Evolutionary conservation across 1,284 basidiomycete genomes (phyloP).

Genomic region (Sporisorium iseilematis-ciliati): DNA sequence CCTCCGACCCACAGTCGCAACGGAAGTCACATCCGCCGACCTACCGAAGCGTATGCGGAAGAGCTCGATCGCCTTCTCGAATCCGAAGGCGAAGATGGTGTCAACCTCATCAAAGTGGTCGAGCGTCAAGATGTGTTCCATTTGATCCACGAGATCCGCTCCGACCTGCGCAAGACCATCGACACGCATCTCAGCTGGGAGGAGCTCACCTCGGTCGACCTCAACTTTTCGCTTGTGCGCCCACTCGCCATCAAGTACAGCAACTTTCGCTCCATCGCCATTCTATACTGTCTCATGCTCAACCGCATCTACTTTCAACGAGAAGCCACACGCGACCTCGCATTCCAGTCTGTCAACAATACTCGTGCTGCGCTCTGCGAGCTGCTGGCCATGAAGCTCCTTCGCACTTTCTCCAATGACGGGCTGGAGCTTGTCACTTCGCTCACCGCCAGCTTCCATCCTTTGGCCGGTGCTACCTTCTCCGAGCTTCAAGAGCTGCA

Average conservation of each 20-base stretch:
- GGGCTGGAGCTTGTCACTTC: constrained; percentile 80
- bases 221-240: constrained; percentile 63
- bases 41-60: constrained; percentile 34
- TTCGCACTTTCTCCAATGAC: constrained; percentile 73
- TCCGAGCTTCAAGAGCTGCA: constrained; percentile 40
- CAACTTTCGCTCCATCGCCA: constrained; percentile 71
- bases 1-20: constrained; percentile 7
- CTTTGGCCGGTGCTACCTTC: constrained; percentile 73
- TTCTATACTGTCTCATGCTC: constrained; percentile 88
- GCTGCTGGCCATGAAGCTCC: constrained; percentile 83
- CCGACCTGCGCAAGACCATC: constrained; percentile 56
- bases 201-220: constrained; percentile 59
- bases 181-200: constrained; percentile 63
- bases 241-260: constrained; percentile 63
- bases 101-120: constrained; percentile 50
- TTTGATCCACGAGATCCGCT: constrained; percentile 53
- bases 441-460: constrained; percentile 88
- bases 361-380: constrained; percentile 87
- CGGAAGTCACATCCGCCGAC: constrained; percentile 20
- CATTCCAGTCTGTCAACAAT: constrained; percentile 75
- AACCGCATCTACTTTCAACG: constrained; percentile 87
- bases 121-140: constrained; percentile 57
- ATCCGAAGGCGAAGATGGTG: constrained; percentile 51
- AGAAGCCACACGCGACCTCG: constrained; percentile 71
- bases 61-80: constrained; percentile 47